Base-by-base conservation (phyloP, 106 monocot species). In the Vanilla planifolia region DNA sequence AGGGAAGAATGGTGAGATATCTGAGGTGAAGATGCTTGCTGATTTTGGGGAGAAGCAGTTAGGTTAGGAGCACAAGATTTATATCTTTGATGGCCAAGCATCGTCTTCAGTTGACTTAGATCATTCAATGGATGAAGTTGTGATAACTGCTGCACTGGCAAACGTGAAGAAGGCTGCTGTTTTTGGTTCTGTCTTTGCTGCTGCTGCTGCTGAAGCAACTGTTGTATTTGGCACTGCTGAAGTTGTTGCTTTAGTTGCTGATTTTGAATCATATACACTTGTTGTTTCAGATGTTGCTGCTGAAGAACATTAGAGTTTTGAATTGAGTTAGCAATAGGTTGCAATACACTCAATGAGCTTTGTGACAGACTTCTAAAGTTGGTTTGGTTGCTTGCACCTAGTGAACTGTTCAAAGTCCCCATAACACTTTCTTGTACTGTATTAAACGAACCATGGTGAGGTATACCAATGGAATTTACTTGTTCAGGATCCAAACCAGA, bases 1-100 rank as follows among this genome's bases (percentile, higher is more conserved):
- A 91, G 87, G 33, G 96, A 91, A 50, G 85, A 96, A 65, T 87
- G 80, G 65, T 91, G 91, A 50, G 96, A 96, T 58, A 98, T 75
- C 67, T 89, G 92, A 46, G 96, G 96, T 3, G 96, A 91, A 62
- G 84, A 77, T 41, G 73, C 81, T 59, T 87, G 96, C 52, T 82
- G 63, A 29, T 75, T 92, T 66, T 92, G 98, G 41, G 96, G 87
- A 55, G 92, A 98, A 48, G 87, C 87, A 69, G 75, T 74, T 14
- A 86, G 79, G 64, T 82, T 83, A 48, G 69, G 59, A 59, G 81
- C 33, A 44, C 76, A 75, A 20, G 63, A 43, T 43, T 92, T 98
- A 17, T 77, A 22, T 21, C 85, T 88, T 22, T 75, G 85, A 64
- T 85, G 75, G 35, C 55, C 72, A 63, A 80, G 86, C 45, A 84